A percentile compares a stretch with the other conserved stretches of the same genome.
phyloP scores from a whole-genome alignment of 2,329 filamentous ascomycete species.

The Trichoderma semiorbis region DNA sequence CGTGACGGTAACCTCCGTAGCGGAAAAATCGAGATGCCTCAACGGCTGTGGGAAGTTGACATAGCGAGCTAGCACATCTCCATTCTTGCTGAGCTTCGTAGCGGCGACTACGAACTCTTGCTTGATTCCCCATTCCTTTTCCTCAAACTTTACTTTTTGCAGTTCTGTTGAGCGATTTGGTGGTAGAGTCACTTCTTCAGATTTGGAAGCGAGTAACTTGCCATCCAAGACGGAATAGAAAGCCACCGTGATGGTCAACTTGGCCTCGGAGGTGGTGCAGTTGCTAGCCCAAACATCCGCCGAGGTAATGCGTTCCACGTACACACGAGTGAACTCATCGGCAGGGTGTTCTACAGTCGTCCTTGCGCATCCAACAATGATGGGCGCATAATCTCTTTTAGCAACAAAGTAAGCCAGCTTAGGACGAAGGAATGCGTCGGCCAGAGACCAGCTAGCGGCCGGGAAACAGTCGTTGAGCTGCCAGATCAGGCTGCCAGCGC shows the following conservation, averaged over 20 bases:
- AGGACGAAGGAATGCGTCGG: background rate
- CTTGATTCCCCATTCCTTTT: background rate
- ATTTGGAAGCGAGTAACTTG: background rate
- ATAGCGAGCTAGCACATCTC: background rate
- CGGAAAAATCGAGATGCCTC: background rate
- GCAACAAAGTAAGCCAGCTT: conserved; percentile 12
- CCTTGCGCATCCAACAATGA: background rate
- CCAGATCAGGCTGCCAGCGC: conserved; percentile 7
- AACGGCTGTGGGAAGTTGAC: conserved; percentile 13
- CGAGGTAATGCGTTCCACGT: background rate
- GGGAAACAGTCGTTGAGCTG: conserved; percentile 15
- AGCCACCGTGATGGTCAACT: background rate
- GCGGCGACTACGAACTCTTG: conserved; percentile 1
- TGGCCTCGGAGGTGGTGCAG: background rate
- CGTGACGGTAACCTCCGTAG: background rate
- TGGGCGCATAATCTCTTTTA: background rate
- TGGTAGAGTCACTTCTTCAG: background rate
- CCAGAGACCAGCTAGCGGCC: conserved; percentile 7
- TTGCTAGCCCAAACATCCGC: conserved; percentile 4
- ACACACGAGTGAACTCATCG: background rate
- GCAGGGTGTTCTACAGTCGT: background rate
- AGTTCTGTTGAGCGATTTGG: conserved; percentile 9
- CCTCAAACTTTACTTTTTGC: background rate
- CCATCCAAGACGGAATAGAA: background rate
- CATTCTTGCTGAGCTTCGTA: background rate